Evolutionary conservation across 257 asterid species (phyloP), one percentile per base, ranked within the genome.

Genomic region (Capsicum chinense): DNA sequence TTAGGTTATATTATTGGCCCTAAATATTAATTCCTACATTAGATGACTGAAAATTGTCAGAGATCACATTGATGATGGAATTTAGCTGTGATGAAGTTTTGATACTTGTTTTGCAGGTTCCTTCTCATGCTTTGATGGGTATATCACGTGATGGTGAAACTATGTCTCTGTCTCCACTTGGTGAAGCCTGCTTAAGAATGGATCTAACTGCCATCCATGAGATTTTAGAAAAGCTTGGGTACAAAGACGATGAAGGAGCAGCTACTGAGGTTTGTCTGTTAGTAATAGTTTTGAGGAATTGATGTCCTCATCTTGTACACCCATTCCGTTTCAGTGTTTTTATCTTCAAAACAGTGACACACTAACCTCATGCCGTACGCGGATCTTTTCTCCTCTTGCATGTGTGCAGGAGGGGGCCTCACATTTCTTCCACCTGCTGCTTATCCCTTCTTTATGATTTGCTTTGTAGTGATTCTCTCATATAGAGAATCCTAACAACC

Each of bases 131-230:
- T 76, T 82, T 96, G 80, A 91, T 96, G 87, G 99, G 98, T 5
- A 88, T 94, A 76, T 92, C 92, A 48, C 92, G 89, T 85, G 93
- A 90, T 66, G 91, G 91, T 69, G 89, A 85, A 84, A 82, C 84
- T 13, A 84, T 87, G 87, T 33, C 87, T 52, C 86, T 93, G 84
- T 91, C 94, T 84, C 98, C 98, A 17, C 92, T 93, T 90, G 99
- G 98, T 76, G 98, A 96, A 89, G 98, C 98, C 78, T 96, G 99
- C 92, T 86, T 91, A 89, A 90, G 97, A 91, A 92, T 90, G 97
- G 99, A 96, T 85, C 93, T 94, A 84, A 93, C 98, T 5, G 97
- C 98, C 69, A 92, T 96, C 86, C 94, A 96, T 73, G 97, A 93
- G 89, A 84, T 94, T 82, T 70, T 94, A 80, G 95, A 94, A 68